phyloP scores from a whole-genome alignment of 768 basidiomycete genomes.

The Coprinopsis marcescibilis region DNA sequence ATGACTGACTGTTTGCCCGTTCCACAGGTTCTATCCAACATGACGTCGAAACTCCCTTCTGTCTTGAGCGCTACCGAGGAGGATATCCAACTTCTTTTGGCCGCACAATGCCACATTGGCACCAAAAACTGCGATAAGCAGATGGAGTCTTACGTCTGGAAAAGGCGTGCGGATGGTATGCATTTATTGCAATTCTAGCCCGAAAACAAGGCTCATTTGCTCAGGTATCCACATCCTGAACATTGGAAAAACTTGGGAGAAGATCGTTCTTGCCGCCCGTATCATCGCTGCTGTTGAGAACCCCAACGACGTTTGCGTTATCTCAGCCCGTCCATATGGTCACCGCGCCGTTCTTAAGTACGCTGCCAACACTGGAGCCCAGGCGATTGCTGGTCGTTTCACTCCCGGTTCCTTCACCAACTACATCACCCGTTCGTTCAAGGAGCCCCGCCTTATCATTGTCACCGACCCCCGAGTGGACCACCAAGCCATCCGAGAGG shows the following conservation, averaged over 20 bases:
- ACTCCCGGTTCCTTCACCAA: slow-evolving; percentile 99
- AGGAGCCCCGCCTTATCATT: slow-evolving; percentile 97
- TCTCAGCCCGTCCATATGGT: slow-evolving; percentile 97
- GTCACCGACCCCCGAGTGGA: slow-evolving; percentile 99
- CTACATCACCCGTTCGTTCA: slow-evolving; percentile 99
- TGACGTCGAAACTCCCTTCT: slow-evolving; percentile 90
- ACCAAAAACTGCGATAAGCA: slow-evolving; percentile 99
- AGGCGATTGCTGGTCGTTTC: slow-evolving; percentile 98
- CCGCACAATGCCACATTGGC: slow-evolving; percentile 95
- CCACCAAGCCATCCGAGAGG: slow-evolving; percentile 99
- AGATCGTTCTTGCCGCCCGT: slow-evolving; percentile 96
- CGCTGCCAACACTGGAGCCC: slow-evolving; percentile 95
- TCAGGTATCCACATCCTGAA: slow-evolving; percentile 94
- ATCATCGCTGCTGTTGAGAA: slow-evolving; percentile 97
- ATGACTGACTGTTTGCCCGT: slow-evolving; percentile 10
- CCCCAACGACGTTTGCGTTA: slow-evolving; percentile 96
- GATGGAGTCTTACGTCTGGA: slow-evolving; percentile 98
- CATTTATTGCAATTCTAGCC: slow-evolving; percentile 11
- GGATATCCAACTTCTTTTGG: slow-evolving; percentile 91
- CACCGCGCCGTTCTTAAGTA: slow-evolving; percentile 99
- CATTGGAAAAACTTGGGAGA: slow-evolving; percentile 99
- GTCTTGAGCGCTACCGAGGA: slow-evolving; percentile 93
- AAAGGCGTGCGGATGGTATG: slow-evolving; percentile 91
- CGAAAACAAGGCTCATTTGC: slow-evolving; percentile 11
- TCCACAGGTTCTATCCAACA: slow-evolving; percentile 33